Percentiles rank a stretch among this genome's conserved stretches.
Evolutionary conservation across 139 green algal species (phyloP).

Genomic region (Trebouxia sp.): DNA sequence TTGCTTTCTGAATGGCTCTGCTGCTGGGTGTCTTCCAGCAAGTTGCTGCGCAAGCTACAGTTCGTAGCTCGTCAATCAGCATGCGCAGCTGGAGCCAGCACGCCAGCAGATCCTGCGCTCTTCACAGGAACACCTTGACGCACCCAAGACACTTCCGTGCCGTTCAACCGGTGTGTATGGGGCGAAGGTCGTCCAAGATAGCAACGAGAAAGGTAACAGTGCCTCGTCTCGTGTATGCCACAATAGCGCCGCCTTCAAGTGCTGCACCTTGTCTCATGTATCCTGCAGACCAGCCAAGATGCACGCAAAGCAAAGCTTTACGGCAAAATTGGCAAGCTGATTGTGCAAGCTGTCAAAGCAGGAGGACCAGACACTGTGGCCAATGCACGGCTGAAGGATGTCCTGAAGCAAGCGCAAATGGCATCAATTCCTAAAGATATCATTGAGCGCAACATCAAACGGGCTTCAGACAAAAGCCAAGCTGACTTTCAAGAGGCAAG

Average conservation of each 20-base stretch:
- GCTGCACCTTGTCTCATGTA: background rate
- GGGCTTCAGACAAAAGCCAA: slow-evolving; percentile 76
- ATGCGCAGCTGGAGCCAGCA: background rate
- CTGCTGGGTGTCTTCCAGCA: background rate
- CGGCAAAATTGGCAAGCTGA: slow-evolving; percentile 86
- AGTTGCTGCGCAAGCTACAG: background rate
- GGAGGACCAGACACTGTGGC: slow-evolving; percentile 69
- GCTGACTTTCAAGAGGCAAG: slow-evolving; percentile 81
- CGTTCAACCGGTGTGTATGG: slow-evolving; percentile 51
- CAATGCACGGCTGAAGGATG: slow-evolving; percentile 73
- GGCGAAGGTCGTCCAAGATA: slow-evolving; percentile 74
- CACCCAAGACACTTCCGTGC: background rate
- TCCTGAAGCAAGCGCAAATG: slow-evolving; percentile 70
- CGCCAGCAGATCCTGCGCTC: background rate
- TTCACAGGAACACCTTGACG: background rate
- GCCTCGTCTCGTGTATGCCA: background rate
- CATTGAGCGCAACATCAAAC: slow-evolving; percentile 92
- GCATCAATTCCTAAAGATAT: slow-evolving; percentile 78
- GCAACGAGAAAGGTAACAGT: slow-evolving; percentile 67
- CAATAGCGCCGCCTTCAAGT: background rate
- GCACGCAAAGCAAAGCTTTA: slow-evolving; percentile 55
- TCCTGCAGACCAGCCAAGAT: slow-evolving; percentile 27
- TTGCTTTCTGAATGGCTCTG: too few relatives aligned
- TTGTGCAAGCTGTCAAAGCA: slow-evolving; percentile 77
- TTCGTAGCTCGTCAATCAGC: background rate